Percentiles rank a stretch among this genome's conserved stretches.
Conservation (phyloP, 176 grass and related monocot species). For the Canna indica region DNA sequence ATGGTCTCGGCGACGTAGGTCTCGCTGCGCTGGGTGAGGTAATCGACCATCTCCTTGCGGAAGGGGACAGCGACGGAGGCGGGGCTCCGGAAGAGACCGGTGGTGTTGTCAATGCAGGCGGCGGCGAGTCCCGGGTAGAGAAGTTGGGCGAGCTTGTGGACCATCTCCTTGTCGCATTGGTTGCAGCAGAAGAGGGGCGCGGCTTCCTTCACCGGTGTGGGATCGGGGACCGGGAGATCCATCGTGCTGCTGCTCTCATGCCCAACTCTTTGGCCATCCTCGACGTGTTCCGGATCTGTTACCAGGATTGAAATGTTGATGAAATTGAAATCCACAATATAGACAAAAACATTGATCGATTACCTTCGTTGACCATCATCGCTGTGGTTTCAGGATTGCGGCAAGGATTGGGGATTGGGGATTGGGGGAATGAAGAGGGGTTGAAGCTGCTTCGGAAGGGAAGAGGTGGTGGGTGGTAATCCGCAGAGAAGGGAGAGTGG, state of each 20-base stretch:
- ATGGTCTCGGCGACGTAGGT: slow-evolving; percentile 57
- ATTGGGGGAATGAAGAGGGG: too few species aligned
- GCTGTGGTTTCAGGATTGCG: too few species aligned
- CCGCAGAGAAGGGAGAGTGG: too few species aligned
- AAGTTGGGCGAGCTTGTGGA: slow-evolving; percentile 59
- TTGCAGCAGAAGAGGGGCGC: slow-evolving; percentile 35
- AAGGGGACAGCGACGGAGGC: slow-evolving; percentile 47
- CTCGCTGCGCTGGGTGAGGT: slow-evolving; percentile 50
- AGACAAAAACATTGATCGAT: too few species aligned
- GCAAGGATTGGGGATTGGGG: too few species aligned
- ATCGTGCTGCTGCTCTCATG: slow-evolving; percentile 23
- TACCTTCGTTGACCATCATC: too few species aligned
- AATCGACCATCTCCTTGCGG: slow-evolving; percentile 79
- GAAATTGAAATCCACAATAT: too few species aligned
- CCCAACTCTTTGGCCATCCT: not conserved
- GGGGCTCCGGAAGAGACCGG: slow-evolving; percentile 45
- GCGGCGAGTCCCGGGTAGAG: slow-evolving; percentile 63
- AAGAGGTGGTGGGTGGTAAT: too few species aligned
- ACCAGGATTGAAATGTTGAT: too few species aligned
- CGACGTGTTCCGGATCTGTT: too few species aligned
- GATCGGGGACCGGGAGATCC: slow-evolving; percentile 54
- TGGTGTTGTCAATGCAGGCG: slow-evolving; percentile 50
- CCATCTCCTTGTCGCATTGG: slow-evolving; percentile 52
- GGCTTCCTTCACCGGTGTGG: slow-evolving; percentile 32
- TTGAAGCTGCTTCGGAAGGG: too few species aligned